phyloP scores from a whole-genome alignment of 352 stramenopile genomes.

The Aphanomyces euteiches region DNA sequence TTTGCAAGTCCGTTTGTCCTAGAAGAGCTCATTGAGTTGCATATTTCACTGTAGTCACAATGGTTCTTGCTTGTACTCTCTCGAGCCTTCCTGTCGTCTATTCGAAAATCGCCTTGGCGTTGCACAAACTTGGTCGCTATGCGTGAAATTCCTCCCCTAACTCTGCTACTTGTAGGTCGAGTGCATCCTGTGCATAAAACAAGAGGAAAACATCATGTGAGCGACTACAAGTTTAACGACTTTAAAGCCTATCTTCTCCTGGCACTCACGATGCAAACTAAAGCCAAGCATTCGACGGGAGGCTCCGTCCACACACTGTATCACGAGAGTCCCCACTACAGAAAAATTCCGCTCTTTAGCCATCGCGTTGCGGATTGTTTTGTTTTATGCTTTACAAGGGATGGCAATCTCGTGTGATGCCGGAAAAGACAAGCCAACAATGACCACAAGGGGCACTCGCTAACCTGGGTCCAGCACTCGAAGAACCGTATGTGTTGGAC shows the following conservation, averaged over 20 bases:
- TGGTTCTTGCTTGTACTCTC: not conserved
- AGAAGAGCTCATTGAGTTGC: too few relatives aligned
- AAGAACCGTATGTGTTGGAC: too few relatives aligned
- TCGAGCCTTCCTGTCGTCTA: too few relatives aligned
- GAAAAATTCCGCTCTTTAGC: slow-evolving; percentile 4
- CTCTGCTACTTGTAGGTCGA: too few relatives aligned
- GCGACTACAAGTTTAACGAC: not conserved
- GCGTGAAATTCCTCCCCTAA: not conserved
- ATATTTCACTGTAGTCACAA: not conserved
- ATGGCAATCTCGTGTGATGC: not conserved
- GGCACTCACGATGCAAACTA: not conserved
- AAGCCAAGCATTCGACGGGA: not conserved
- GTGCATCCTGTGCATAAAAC: not conserved
- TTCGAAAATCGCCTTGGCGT: not conserved
- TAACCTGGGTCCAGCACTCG: too few relatives aligned
- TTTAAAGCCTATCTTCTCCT: not conserved
- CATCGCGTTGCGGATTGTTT: slow-evolving; percentile 24
- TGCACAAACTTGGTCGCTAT: not conserved
- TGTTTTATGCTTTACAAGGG: not conserved
- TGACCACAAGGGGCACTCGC: too few relatives aligned
- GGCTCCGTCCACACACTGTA: not conserved
- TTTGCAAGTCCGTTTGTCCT: too few relatives aligned
- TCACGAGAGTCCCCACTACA: not conserved
- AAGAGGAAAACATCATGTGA: not conserved
- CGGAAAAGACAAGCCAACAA: too few relatives aligned